phyloP scores from a whole-genome alignment of 169 alveolate species.

The Nephromyces sp. region DNA sequence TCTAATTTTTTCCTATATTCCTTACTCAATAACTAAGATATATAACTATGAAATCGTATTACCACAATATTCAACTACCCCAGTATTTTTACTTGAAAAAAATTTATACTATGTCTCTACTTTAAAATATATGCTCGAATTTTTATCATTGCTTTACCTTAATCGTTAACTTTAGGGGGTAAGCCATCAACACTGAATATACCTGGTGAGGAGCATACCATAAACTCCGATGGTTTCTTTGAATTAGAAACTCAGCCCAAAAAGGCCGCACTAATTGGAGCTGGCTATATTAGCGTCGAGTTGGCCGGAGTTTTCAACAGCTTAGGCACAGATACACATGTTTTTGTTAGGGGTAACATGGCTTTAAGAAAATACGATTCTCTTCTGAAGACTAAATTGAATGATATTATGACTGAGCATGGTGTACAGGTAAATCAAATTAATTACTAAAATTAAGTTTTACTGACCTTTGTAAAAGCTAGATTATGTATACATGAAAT shows the following conservation, averaged over 20 bases:
- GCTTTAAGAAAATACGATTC: conserved; percentile 34
- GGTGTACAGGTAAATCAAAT: conserved; percentile 25
- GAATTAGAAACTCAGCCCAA: conserved; percentile 72
- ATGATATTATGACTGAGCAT: conserved; percentile 56
- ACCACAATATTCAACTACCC: too few species aligned
- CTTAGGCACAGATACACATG: conserved; percentile 73
- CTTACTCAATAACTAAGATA: too few species aligned
- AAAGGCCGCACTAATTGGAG: conserved; percentile 82
- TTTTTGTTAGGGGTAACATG: conserved; percentile 54
- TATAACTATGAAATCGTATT: too few species aligned
- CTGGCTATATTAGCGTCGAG: conserved; percentile 88
- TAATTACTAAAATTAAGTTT: too few species aligned
- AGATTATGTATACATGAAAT: too few species aligned
- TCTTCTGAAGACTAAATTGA: conserved; percentile 59
- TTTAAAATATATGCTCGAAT: conserved; percentile 6
- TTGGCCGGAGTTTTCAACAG: conserved; percentile 76
- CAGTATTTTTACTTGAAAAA: too few species aligned
- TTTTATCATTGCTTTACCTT: conserved; percentile 63
- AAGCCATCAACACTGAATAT: conserved; percentile 56
- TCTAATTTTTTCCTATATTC: too few species aligned
- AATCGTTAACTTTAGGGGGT: conserved; percentile 74
- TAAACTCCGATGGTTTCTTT: conserved; percentile 81
- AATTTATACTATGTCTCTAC: too few species aligned
- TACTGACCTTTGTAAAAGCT: too few species aligned
- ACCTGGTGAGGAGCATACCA: conserved; percentile 61